Evolutionary conservation across 345 rosid genomes (phyloP).

Genomic region (Eucalyptus microcorys): DNA sequence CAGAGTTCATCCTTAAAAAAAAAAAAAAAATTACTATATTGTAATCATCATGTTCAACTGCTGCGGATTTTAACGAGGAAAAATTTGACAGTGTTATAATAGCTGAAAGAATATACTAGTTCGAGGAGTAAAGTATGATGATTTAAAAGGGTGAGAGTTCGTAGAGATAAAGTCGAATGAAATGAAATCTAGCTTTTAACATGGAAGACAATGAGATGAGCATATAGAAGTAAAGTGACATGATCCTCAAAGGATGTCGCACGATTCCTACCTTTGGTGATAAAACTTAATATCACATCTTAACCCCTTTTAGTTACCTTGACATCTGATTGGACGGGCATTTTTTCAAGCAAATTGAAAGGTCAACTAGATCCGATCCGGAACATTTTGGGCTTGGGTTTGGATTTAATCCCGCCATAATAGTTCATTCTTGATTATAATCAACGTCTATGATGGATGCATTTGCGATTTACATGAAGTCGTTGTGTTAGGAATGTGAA

Average conservation of each 20-base stretch:
- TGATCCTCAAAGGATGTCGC: no score
- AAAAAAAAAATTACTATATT: fast-evolving
- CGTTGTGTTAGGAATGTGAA: not conserved
- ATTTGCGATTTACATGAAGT: not conserved
- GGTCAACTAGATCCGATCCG: no score
- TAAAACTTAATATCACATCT: no score
- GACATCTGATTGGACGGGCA: no score
- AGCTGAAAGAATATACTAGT: not conserved
- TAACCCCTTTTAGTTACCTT: no score
- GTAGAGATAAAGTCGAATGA: not conserved
- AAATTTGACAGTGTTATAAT: not conserved
- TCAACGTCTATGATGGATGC: not conserved
- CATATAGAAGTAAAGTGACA: no score
- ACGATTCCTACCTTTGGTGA: no score
- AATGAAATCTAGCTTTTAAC: no score
- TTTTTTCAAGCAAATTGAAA: no score
- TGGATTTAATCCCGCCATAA: not conserved
- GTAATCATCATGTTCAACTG: not conserved
- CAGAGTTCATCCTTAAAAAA: not conserved
- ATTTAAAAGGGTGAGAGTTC: not conserved
- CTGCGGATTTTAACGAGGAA: not conserved
- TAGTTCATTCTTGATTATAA: not conserved
- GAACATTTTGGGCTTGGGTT: no score
- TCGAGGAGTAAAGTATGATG: not conserved
- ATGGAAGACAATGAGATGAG: no score